Evolutionary conservation across 1,284 basidiomycete species (phyloP), one percentile per base, ranked within the genome.

Genomic region (Boletus semigastroideus): DNA sequence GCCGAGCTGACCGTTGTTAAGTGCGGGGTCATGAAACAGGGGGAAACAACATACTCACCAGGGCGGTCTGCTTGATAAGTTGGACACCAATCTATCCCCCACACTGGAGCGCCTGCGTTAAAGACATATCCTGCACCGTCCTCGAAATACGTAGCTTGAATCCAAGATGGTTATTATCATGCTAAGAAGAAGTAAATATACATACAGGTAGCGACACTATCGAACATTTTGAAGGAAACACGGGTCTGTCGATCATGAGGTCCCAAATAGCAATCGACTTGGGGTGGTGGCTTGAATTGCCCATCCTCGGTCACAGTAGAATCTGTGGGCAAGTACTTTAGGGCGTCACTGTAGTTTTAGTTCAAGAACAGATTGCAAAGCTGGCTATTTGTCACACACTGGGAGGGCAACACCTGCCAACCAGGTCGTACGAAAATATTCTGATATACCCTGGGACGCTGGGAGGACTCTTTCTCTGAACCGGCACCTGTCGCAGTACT

Each of bases 21-120:
- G 47, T 14, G 20, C 12, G 20, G n/a, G 5, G 5, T 19, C 13
- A 17, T n/a, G 8, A 40, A 19, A 36, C 14, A 4, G 36, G 4
- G 33, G 34, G 19, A 16, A 38, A 28, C 11, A 14, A 28, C 13
- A 22, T n/a, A 64, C 76, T 56, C 56, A 89, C 88, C 62, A 44
- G 71, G 59, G 46, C 84, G 78, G 47, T 87, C 83, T 25, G 76
- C 72, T 22, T 79, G 74, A 53, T 87, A 79, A 17, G 86, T 83
- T 1, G 94, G 93, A 66, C 92, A 93, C 93, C 94, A 97, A 61
- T 94, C 92, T 17, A 95, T 65, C 0, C 84, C 90, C 86, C 89
- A 93, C 14, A 92, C 87, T 0, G 90, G 88, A 3, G 86, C 87
- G 2, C 94, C 94, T 0, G 88, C 86, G 56, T 87, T 89, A 69